A percentile compares a stretch with the other conserved stretches of the same genome.
phyloP scores from a whole-genome alignment of 345 rosid species.

The Rubroshorea leprosula region DNA sequence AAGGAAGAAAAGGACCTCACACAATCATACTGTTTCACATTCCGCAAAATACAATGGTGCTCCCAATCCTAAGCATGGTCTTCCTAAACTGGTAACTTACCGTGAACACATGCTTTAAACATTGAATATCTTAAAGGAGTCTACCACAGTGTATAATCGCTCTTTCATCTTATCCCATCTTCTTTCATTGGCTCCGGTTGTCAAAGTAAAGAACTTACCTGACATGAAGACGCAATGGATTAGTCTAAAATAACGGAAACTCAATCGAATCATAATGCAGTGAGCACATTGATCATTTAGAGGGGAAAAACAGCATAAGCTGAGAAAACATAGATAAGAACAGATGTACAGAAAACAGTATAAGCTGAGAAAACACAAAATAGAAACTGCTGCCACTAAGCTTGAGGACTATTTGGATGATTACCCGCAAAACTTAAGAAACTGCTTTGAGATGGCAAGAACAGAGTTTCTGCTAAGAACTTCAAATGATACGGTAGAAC shows the following conservation, averaged over 20 bases:
- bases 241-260: too few species aligned
- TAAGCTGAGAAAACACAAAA: background rate
- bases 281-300: background rate
- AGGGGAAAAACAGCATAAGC: background rate
- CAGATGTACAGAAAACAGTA: background rate
- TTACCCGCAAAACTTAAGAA: background rate
- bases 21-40: too few species aligned
- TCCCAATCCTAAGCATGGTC: too few species aligned
- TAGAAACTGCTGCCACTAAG: background rate
- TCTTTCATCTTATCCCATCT: slow-evolving; percentile 96
- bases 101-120: slow-evolving; percentile 23
- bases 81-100: background rate
- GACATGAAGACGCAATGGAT: slow-evolving; percentile 10
- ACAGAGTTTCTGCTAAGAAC: background rate
- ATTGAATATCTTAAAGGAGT: slow-evolving; percentile 63
- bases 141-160: slow-evolving; percentile 55
- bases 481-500: background rate
- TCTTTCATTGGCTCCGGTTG: slow-evolving; percentile 84
- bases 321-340: background rate
- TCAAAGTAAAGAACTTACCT: slow-evolving; percentile 83
- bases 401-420: background rate
- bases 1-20: too few species aligned
- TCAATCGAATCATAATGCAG: too few species aligned
- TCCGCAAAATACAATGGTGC: too few species aligned
- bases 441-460: background rate